Evolutionary conservation across 78 protist genomes (phyloP), one percentile per base, ranked within the genome.

Genomic region (Dictyostelium citrinum): DNA sequence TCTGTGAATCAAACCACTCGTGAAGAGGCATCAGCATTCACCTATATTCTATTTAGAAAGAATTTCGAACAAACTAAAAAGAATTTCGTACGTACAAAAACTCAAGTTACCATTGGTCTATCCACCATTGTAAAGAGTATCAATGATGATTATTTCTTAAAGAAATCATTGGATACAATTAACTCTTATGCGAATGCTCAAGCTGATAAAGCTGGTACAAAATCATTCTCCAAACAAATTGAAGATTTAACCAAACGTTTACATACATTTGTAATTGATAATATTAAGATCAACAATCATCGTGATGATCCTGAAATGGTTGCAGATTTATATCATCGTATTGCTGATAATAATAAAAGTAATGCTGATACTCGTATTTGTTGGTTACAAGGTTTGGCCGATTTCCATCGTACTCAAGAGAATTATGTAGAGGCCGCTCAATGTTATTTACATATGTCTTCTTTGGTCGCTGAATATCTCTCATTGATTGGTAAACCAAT

Each of bases 261-360:
- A 74, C 91, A 84, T 64, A 81, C 92, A 43, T 83, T 91, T 81
- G 91, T 91, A 76, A 78, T 83, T 60, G 95, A 93, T 55, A 83
- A 78, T 46, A 79, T 81, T 14, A 93, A 93, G 46, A 93, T 93
- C 41, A 79, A 74, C 16, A 90, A 93, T 27, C 91, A 82, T 70
- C 74, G 55, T 29, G 91, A 84, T 51, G 96, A 93, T 55, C 96
- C 96, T 5, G 96, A 93, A 43, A 83, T 82, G 90, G 86, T 83
- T 1, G 90, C 93, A 0, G 96, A 93, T 67, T 51, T 93, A 31
- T 88, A 82, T 43, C 85, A 93, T 61, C 61, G 88, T 49, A 93
- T 85, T 7, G 90, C 96, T 5, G 86, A 93, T 10, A 84, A 84
- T 51, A 82, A 81, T 46, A 71, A 78, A 29, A 55, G 80, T 37